Percentiles rank a stretch among this genome's conserved stretches.
phyloP scores from a whole-genome alignment of 202 grass and related monocot species.

The Eragrostis tef region DNA sequence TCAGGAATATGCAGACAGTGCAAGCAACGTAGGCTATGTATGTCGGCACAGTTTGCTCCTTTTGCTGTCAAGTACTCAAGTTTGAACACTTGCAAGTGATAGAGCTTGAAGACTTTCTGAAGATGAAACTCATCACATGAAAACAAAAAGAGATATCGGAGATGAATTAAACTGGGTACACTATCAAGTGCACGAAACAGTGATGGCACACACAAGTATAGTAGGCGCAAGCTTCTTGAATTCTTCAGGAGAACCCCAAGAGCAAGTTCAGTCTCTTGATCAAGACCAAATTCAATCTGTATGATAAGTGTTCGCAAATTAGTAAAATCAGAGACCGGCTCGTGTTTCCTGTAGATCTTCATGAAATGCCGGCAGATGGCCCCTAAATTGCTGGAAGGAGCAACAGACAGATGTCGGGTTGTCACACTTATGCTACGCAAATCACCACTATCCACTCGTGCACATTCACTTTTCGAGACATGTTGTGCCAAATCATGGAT shows the following conservation, averaged over 20 bases:
- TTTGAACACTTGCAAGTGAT: slow-evolving; percentile 44
- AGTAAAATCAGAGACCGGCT: neutral
- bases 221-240: neutral
- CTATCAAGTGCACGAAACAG: neutral
- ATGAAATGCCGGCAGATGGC: neutral
- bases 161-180: neutral
- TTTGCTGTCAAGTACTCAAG: slow-evolving; percentile 24
- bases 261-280: neutral
- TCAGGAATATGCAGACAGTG: slow-evolving; percentile 37
- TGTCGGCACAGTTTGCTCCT: neutral
- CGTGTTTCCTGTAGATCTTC: neutral
- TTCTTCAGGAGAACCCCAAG: neutral
- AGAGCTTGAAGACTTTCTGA: slow-evolving; percentile 17
- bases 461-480: slow-evolving; percentile 7
- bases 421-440: neutral
- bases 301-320: slow-evolving; percentile 16
- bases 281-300: neutral
- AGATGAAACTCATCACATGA: slow-evolving; percentile 19
- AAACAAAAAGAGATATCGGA: slow-evolving; percentile 17
- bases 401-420: neutral
- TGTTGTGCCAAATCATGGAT: slow-evolving; percentile 19
- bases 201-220: slow-evolving; percentile 19
- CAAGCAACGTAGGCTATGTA: slow-evolving; percentile 35
- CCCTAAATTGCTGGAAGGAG: neutral
- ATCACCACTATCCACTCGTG: slow-evolving; percentile 1